These are phyloP conservation scores for Tricholoma hemisulphureum DNA, from an alignment of 768 basidiomycete species.

Conservation along the genomic window DNA sequence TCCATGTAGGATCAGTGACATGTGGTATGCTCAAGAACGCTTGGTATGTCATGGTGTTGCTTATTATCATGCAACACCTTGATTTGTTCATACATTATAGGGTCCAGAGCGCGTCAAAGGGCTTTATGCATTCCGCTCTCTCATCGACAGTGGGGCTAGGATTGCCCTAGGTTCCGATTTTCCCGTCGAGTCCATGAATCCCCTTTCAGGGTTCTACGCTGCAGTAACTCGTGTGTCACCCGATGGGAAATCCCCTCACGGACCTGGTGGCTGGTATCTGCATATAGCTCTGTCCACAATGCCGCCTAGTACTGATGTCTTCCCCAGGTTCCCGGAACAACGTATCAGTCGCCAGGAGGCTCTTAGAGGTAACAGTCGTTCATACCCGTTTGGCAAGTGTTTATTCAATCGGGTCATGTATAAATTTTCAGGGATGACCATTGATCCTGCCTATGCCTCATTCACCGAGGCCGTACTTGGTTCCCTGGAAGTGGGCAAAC, in stretches of 20 bases:
- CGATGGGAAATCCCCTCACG: conserved; percentile 76
- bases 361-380: conserved; percentile 50
- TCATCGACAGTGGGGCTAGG: conserved; percentile 60
- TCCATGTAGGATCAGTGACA: conserved; percentile 67
- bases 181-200: conserved; percentile 86
- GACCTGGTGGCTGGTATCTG: conserved; percentile 76
- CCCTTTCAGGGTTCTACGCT: conserved; percentile 84
- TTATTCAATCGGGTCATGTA: not conserved
- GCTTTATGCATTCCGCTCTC: conserved; percentile 83
- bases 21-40: conserved; percentile 86
- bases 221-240: conserved; percentile 74
- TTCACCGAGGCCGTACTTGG: conserved; percentile 75
- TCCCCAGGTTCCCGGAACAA: conserved; percentile 77
- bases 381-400: not conserved
- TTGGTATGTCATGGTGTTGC: conserved; percentile 46
- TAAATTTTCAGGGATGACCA: conserved; percentile 68
- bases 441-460: conserved; percentile 84
- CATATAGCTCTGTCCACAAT: not conserved
- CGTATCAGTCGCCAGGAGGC: conserved; percentile 74
- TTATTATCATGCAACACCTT: conserved; percentile 4
- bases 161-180: conserved; percentile 87
- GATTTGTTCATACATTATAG: conserved; percentile 31
- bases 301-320: not conserved
- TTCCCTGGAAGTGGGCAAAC: conserved; percentile 75
- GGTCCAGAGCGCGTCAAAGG: conserved; percentile 82